A percentile compares a stretch with the other conserved stretches of the same genome.
These are phyloP conservation scores for Fusarium sp. DNA, from an alignment of 2,329 filamentous ascomycete genomes.

Conservation along the genomic window DNA sequence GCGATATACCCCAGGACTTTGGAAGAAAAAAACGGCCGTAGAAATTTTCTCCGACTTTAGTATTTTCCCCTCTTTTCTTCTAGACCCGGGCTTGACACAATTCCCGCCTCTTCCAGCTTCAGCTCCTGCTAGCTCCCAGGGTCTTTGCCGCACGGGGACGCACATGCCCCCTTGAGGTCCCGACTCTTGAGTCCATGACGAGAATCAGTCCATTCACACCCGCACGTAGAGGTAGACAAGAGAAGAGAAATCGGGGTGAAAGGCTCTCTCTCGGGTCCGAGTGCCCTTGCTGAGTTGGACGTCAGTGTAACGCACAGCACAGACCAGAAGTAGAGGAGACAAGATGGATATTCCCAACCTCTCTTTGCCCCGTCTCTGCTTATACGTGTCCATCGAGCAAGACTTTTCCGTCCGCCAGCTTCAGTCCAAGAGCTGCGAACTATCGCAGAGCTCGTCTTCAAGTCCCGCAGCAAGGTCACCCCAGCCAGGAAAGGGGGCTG, in stretches of 20 bases:
- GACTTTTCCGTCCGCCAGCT: neutral
- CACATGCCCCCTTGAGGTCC: conserved; percentile 20
- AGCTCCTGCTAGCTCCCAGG: neutral
- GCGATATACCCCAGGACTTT: neutral
- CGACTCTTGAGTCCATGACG: neutral
- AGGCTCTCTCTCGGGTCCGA: neutral
- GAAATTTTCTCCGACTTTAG: neutral
- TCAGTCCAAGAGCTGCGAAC: neutral
- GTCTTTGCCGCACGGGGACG: neutral
- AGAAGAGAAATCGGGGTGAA: conserved; percentile 9
- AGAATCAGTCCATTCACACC: conserved; percentile 31
- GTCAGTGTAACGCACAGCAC: conserved; percentile 21
- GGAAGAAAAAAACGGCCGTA: neutral
- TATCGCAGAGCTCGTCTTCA: neutral
- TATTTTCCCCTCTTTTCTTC: conserved; percentile 2
- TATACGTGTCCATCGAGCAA: conserved; percentile 2
- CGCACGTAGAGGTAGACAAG: neutral
- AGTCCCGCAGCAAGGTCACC: conserved; percentile 1
- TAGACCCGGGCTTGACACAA: conserved; percentile 9
- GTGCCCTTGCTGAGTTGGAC: conserved; percentile 10
- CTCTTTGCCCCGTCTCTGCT: conserved; percentile 12
- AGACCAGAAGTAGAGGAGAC: conserved; percentile 10
- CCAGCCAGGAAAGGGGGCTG: conserved; percentile 5
- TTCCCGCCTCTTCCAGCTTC: conserved; percentile 5
- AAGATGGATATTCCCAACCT: conserved; percentile 7